These are phyloP conservation scores for Chytriomyces sp. DNA, from an alignment of 192 early-diverging fungal species.

Conservation along the genomic window DNA sequence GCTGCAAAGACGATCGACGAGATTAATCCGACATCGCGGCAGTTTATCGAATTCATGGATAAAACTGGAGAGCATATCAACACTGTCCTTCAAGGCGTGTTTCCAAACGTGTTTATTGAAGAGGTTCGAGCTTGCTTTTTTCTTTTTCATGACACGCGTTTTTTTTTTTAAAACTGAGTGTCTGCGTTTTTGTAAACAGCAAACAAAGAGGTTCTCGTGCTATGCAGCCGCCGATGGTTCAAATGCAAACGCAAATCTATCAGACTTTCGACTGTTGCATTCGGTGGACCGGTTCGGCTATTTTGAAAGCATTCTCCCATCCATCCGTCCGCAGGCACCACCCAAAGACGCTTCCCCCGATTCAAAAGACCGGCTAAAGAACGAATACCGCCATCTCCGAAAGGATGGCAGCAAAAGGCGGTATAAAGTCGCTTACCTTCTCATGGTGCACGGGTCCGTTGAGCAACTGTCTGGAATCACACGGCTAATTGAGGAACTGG, in stretches of 20 bases:
- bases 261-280: slow-evolving; percentile 39
- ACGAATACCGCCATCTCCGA: slow-evolving; percentile 30
- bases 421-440: slow-evolving; percentile 53
- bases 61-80: slow-evolving; percentile 29
- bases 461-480: slow-evolving; percentile 6
- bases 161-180: not conserved
- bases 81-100: not conserved
- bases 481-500: slow-evolving; percentile 43
- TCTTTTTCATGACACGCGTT: not conserved
- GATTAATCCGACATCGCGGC: slow-evolving; percentile 31
- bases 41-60: slow-evolving; percentile 47
- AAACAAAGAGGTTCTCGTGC: slow-evolving; percentile 48
- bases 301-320: slow-evolving; percentile 36
- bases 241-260: slow-evolving; percentile 41
- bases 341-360: slow-evolving; percentile 15
- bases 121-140: slow-evolving; percentile 13
- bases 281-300: slow-evolving; percentile 35
- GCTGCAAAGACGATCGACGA: not conserved
- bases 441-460: slow-evolving; percentile 50
- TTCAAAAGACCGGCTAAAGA: slow-evolving; percentile 6
- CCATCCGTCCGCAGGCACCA: not conserved
- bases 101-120: slow-evolving; percentile 11
- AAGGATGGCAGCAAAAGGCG: slow-evolving; percentile 33
- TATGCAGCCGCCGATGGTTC: slow-evolving; percentile 51
- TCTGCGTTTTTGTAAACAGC: slow-evolving; percentile 17